Base-by-base conservation (phyloP, 2,329 filamentous ascomycete genomes). In the Epichloe gansuensis region DNA sequence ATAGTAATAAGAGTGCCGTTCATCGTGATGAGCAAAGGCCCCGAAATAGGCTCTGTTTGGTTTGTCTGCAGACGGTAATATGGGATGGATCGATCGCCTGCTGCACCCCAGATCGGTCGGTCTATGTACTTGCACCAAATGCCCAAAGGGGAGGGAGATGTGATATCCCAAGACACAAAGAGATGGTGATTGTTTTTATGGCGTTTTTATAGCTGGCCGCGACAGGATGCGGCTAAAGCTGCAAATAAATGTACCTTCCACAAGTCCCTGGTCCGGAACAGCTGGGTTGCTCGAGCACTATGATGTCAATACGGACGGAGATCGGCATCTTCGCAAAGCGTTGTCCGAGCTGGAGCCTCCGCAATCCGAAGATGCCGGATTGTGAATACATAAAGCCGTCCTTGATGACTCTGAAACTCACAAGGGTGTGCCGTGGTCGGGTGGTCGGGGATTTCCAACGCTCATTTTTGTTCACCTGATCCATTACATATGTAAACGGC, bases 311-410 rank as follows among this genome's bases (percentile, higher is more conserved):
- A 4, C 21, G 25, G 13, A 28, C 12, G 21, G 21, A 37, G 13
- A 31, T 44, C 38, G 44, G 52, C 44, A 35, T 9, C 6, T 31
- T 53, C 17, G 34, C 13, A 34, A 35, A 45, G 38, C 48, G 21
- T 15, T 37, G 52, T 38, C 44, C 48, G 48, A 23, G 44, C 21
- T 44, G 52, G 45, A 34, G 48, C 48, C 21, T 17, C 21, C 6
- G 21, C 17, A 4, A 44, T 48, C 52, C 52, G 52, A 54, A 12
- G 28, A 48, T 43, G 17, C 52, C 52, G 48, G 39, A 34, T 34
- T 4, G 9, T 43, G 41, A 21, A 43, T 6, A 11, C 42, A 28
- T 28, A 8, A 46, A 28, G 11, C 42, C 38, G 17, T 21, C 17
- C 17, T 21, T 21, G 17, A 21, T 21, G 17, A 21, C 17, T 21